A percentile compares a stretch with the other conserved stretches of the same genome.
These are phyloP conservation scores for Blastobotrys petasosporus DNA, from an alignment of 1,139 yeast species.

Conservation along the genomic window DNA sequence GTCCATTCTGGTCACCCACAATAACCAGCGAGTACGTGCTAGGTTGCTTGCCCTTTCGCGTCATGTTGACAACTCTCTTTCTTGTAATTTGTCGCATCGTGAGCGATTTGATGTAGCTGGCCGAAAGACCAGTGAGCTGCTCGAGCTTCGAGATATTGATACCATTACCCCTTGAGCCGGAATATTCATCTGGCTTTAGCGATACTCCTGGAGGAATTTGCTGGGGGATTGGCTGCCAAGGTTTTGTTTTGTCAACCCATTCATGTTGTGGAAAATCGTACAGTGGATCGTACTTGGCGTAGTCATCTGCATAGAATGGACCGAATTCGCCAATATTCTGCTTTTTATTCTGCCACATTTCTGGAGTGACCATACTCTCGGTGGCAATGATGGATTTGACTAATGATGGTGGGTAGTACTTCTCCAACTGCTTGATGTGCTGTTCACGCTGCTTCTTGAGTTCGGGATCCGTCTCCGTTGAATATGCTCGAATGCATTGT, in stretches of 20 bases:
- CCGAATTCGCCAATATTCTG: conserved; percentile 44
- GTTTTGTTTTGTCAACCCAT: conserved; percentile 39
- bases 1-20: conserved; percentile 90
- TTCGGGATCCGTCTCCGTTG: conserved; percentile 6
- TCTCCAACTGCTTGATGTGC: conserved; percentile 56
- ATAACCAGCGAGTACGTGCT: conserved; percentile 81
- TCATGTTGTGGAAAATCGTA: conserved; percentile 50
- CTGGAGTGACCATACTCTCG: conserved; percentile 66
- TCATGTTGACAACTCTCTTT: conserved; percentile 87
- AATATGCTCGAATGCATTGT: neutral
- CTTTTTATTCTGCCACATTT: conserved; percentile 42
- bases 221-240: conserved; percentile 41
- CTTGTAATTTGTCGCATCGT: conserved; percentile 43
- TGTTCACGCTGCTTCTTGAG: conserved; percentile 29
- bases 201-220: conserved; percentile 38
- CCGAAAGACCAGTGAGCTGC: conserved; percentile 66
- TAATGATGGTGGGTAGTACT: conserved; percentile 71
- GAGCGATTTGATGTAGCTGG: conserved; percentile 56
- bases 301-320: conserved; percentile 57
- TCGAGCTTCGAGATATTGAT: conserved; percentile 33
- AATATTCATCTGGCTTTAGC: conserved; percentile 30
- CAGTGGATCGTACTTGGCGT: conserved; percentile 49
- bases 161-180: conserved; percentile 41
- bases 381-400: conserved; percentile 77
- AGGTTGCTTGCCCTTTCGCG: conserved; percentile 87